Conservation (phyloP, 1,139 yeast genomes). For the Citeromyces siamensis region DNA sequence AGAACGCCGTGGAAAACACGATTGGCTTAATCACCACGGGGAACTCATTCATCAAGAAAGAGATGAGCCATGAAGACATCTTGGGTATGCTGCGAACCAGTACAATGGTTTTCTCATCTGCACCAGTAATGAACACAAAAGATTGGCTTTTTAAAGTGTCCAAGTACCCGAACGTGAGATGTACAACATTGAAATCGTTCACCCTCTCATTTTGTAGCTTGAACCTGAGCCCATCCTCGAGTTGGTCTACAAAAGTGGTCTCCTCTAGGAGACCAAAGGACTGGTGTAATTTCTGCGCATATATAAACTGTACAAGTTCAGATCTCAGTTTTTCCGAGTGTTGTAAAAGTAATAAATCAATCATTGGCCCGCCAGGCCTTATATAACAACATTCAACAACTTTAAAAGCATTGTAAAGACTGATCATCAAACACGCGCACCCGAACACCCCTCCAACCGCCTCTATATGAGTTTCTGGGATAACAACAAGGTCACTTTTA, state of each 20-base stretch:
- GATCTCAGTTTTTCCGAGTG: background rate
- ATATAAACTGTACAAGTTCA: background rate
- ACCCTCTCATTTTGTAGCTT: background rate
- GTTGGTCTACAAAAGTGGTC: background rate
- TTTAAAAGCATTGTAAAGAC: background rate
- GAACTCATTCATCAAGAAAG: slow-evolving; percentile 12
- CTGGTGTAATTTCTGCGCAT: background rate
- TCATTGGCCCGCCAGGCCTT: background rate
- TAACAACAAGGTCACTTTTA: slow-evolving; percentile 34
- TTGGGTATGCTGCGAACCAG: slow-evolving; percentile 13
- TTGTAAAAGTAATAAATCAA: background rate
- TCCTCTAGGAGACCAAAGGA: slow-evolving; percentile 1
- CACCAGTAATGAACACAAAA: slow-evolving; percentile 9
- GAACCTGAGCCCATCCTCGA: background rate
- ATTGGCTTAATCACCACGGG: slow-evolving; percentile 14
- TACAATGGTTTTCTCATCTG: slow-evolving; percentile 8
- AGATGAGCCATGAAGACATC: slow-evolving; percentile 11
- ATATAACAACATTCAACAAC: background rate
- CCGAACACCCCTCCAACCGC: background rate
- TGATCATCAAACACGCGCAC: background rate
- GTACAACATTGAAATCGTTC: slow-evolving; percentile 10
- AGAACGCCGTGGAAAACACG: slow-evolving; percentile 9
- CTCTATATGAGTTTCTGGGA: slow-evolving; percentile 30
- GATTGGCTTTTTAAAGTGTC: slow-evolving; percentile 15
- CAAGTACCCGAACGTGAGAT: slow-evolving; percentile 15